Evolutionary conservation across 2,329 filamentous ascomycete genomes (phyloP).

Genomic region (Tolypocladium cylindrosporum): DNA sequence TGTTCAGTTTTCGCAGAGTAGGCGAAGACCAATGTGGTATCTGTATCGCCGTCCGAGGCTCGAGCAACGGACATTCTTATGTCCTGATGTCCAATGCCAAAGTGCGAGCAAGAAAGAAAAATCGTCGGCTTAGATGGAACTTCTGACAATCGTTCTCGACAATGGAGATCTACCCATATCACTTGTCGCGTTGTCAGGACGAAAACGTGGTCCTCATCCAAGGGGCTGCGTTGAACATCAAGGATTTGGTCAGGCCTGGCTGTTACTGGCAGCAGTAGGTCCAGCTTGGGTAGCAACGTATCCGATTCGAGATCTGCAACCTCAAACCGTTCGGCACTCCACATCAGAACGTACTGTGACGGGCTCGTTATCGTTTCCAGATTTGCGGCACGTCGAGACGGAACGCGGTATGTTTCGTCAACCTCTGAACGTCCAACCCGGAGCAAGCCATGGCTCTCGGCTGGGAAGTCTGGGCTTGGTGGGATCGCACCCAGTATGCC

Average conservation of each 20-base stretch:
- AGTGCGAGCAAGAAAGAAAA: conserved; percentile 18
- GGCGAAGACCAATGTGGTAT: conserved; percentile 20
- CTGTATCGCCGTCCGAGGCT: conserved; percentile 10
- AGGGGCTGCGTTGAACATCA: conserved; percentile 40
- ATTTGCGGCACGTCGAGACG: conserved; percentile 6
- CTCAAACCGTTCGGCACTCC: conserved; percentile 24
- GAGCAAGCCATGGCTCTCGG: conserved; percentile 31
- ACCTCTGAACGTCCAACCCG: conserved; percentile 24
- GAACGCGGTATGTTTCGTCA: conserved; percentile 11
- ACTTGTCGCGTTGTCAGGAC: conserved; percentile 47
- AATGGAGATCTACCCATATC: conserved; percentile 34
- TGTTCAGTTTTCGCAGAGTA: conserved; percentile 20
- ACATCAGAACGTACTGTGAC: conserved; percentile 20
- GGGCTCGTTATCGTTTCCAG: neutral
- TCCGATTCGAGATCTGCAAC: conserved; percentile 26
- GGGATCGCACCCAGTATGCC: conserved; percentile 26
- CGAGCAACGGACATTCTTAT: conserved; percentile 19
- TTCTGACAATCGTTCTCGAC: conserved; percentile 4
- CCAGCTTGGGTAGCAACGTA: conserved; percentile 14
- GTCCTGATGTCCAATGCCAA: conserved; percentile 13
- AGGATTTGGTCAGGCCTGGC: conserved; percentile 35
- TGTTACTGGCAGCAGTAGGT: conserved; percentile 13
- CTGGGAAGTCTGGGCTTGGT: conserved; percentile 13
- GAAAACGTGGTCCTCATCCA: conserved; percentile 39
- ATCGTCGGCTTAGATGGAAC: conserved; percentile 10